These are phyloP conservation scores for Sphaerulina populicola DNA, from an alignment of 2,329 filamentous ascomycete genomes.

Conservation along the genomic window DNA sequence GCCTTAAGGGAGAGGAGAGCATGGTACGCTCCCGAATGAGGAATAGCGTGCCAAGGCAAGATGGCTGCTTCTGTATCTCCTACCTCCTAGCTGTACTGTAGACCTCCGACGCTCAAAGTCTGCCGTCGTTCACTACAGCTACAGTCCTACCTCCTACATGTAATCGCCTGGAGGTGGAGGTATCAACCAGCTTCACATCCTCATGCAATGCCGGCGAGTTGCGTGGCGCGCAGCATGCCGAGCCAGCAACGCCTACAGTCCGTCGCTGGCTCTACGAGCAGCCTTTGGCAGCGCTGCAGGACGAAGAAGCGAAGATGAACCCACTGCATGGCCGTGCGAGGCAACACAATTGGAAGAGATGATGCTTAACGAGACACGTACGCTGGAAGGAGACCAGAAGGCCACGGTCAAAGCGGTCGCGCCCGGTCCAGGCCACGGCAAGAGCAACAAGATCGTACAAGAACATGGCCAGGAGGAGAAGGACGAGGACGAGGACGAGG, in stretches of 20 bases:
- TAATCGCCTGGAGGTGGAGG: neutral
- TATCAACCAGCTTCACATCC: neutral
- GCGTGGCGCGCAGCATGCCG: conserved; percentile 16
- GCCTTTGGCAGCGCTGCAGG: conserved; percentile 15
- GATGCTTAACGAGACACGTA: neutral
- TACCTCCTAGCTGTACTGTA: no score
- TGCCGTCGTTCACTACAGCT: no score
- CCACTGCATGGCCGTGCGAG: conserved; percentile 4
- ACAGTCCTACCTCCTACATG: no score
- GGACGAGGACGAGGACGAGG: no score
- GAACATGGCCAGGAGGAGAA: neutral
- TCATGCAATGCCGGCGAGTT: conserved; percentile 18
- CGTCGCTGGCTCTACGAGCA: conserved; percentile 17
- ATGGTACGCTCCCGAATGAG: no score
- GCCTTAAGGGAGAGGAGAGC: no score
- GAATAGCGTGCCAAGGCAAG: no score
- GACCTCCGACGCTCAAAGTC: no score
- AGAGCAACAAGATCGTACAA: neutral
- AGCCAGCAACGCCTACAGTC: conserved; percentile 23
- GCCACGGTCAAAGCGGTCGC: neutral
- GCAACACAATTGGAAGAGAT: conserved; percentile 4
- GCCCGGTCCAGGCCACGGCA: neutral
- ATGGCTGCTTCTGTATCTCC: no score
- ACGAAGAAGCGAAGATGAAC: conserved; percentile 2
- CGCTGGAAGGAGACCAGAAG: neutral